phyloP scores from a whole-genome alignment of 257 asterid species.

The Lantana camara region DNA sequence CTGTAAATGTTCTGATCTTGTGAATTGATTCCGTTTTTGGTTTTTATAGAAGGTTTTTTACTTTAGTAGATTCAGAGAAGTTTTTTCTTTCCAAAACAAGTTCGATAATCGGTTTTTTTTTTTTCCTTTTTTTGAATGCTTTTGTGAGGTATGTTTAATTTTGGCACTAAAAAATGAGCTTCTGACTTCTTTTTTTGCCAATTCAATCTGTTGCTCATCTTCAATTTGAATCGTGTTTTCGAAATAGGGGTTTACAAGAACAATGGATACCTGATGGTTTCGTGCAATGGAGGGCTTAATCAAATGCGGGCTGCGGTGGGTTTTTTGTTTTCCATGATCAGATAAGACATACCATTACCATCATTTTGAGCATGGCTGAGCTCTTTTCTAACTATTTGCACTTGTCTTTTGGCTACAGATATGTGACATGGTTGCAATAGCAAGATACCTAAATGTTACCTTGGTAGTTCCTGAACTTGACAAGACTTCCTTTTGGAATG shows the following conservation, averaged over 20 bases:
- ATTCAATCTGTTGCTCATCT: conserved; percentile 7
- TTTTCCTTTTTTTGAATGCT: conserved; percentile 17
- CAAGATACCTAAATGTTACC: conserved; percentile 89
- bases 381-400: background rate
- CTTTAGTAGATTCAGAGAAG: background rate
- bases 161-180: background rate
- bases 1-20: too few relatives aligned
- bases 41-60: background rate
- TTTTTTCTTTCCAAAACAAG: conserved; percentile 17
- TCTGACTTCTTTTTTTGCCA: background rate
- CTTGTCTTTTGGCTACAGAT: conserved; percentile 50
- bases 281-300: conserved; percentile 97
- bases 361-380: background rate
- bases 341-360: conserved; percentile 1
- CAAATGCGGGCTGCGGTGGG: conserved; percentile 98
- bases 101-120: background rate
- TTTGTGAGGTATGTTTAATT: background rate
- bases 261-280: conserved; percentile 96
- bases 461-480: conserved; percentile 96
- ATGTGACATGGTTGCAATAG: conserved; percentile 98
- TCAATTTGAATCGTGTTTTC: conserved; percentile 23
- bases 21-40: too few relatives aligned
- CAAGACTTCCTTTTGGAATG: conserved; percentile 96
- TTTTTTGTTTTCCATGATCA: conserved; percentile 18
- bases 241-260: conserved; percentile 85